Evolutionary conservation across 257 asterid species (phyloP).

Genomic region (Jacaranda copaia): DNA sequence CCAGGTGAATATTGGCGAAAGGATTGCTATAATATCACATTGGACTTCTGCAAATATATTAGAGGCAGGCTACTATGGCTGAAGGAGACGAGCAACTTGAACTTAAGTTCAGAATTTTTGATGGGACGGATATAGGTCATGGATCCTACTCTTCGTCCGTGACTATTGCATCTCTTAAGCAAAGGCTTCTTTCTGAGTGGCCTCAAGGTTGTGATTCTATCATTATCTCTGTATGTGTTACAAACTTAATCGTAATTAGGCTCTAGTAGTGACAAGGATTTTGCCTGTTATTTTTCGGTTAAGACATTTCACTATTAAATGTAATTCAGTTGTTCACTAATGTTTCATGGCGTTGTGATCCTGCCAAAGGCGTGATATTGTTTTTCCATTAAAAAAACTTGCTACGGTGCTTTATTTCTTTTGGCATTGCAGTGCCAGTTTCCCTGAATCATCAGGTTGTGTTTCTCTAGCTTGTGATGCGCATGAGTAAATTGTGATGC

Average conservation of each 20-base stretch:
- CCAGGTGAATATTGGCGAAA: slow-evolving; percentile 50
- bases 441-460: background rate
- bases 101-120: slow-evolving; percentile 73
- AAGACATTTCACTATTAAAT: background rate
- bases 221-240: background rate
- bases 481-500: background rate
- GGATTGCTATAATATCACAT: slow-evolving; percentile 35
- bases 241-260: background rate
- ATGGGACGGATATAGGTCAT: slow-evolving; percentile 76
- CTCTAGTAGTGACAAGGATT: background rate
- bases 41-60: slow-evolving; percentile 35
- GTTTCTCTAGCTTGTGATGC: slow-evolving; percentile 9
- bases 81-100: slow-evolving; percentile 57
- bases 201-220: slow-evolving; percentile 62
- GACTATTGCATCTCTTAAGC: slow-evolving; percentile 57
- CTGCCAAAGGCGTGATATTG: background rate
- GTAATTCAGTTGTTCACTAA: background rate
- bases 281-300: background rate
- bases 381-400: background rate
- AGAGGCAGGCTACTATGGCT: slow-evolving; percentile 49
- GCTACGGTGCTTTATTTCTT: background rate
- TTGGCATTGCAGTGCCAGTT: background rate
- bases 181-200: slow-evolving; percentile 66
- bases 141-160: slow-evolving; percentile 57
- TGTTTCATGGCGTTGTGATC: slow-evolving; percentile 1